phyloP scores from a whole-genome alignment of 129 eudicot species.

The Tanacetum coccineum region DNA sequence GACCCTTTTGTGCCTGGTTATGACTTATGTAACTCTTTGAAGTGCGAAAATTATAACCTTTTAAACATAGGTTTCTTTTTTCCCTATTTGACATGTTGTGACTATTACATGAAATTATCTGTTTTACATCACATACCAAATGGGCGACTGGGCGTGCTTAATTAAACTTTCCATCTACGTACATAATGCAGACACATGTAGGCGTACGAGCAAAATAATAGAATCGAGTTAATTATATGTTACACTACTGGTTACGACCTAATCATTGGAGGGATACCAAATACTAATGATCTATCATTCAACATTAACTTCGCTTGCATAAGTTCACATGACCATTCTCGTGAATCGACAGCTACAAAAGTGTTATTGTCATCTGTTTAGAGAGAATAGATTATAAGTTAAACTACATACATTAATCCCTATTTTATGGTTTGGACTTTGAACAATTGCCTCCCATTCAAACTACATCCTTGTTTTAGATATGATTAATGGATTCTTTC shows the following conservation, averaged over 20 bases:
- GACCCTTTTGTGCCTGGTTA: no score
- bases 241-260: neutral
- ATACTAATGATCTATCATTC: conserved; percentile 6
- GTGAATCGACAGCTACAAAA: conserved; percentile 23
- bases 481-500: conserved; percentile 25
- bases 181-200: no score
- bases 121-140: no score
- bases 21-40: no score
- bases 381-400: conserved; percentile 27
- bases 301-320: conserved; percentile 12
- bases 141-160: no score
- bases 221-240: no score
- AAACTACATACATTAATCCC: conserved; percentile 22
- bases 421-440: conserved; percentile 39
- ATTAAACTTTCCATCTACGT: neutral
- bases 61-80: no score
- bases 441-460: conserved; percentile 42
- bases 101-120: no score
- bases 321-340: conserved; percentile 4
- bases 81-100: no score
- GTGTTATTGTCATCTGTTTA: conserved; percentile 22
- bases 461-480: conserved; percentile 34
- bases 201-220: no score
- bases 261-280: no score
- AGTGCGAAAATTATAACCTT: no score